A percentile compares a stretch with the other conserved stretches of the same genome.
phyloP scores from a whole-genome alignment of 2,329 filamentous ascomycete species.

The Sporothrix phasma region DNA sequence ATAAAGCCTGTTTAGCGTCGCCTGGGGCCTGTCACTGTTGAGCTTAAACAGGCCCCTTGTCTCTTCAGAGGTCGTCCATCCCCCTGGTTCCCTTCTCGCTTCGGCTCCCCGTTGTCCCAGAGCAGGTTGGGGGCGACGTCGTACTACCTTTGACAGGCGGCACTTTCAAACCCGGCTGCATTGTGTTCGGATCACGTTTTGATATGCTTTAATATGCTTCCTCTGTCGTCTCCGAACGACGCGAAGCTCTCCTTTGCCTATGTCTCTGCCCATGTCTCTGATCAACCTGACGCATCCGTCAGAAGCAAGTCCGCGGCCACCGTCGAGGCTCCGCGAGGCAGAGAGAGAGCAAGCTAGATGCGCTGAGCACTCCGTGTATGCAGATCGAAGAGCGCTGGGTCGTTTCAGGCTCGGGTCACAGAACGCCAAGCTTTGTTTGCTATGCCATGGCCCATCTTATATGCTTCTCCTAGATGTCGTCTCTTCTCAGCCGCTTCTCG shows the following conservation, averaged over 20 bases:
- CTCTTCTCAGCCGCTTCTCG: neutral
- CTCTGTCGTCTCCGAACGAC: neutral
- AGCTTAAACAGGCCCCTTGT: constrained; percentile 1
- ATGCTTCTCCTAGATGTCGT: neutral
- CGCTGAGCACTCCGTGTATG: constrained; percentile 2
- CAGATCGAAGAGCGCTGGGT: neutral
- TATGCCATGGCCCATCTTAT: neutral
- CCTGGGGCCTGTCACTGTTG: neutral
- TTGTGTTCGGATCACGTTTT: neutral
- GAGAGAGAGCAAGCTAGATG: neutral
- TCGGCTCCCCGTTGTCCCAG: neutral
- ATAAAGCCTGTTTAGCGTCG: neutral
- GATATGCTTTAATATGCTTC: neutral
- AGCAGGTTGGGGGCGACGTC: neutral
- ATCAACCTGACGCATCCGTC: no score
- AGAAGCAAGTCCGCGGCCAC: neutral
- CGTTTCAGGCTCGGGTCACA: constrained; percentile 1
- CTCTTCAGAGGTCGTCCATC: neutral
- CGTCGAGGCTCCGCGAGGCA: neutral
- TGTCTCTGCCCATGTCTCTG: no score
- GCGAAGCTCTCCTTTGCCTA: no score
- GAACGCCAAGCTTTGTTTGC: constrained; percentile 8
- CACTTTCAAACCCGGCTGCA: no score
- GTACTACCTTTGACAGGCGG: neutral
- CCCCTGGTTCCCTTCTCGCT: neutral